Base-by-base conservation (phyloP, 1,284 basidiomycete genomes). In the Anthracocystis setariae region DNA sequence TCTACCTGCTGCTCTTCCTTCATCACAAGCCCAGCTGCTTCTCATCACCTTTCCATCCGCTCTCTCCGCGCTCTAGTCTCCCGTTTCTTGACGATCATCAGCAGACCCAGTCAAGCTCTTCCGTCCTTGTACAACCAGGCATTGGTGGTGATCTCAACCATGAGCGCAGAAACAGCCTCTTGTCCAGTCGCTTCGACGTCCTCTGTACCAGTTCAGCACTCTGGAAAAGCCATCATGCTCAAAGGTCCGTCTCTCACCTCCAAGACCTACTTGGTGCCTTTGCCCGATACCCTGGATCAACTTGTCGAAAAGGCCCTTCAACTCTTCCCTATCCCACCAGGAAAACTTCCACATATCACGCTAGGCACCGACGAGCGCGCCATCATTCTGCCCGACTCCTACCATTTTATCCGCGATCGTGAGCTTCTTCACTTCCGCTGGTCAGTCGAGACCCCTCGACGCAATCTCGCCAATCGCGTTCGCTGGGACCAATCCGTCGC, bases 381-480 rank as follows among this genome's bases (percentile, higher is more conserved):
- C 24, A 70, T 79, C 54, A 53, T 81, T 23, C 62, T 80, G n/a
- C 43, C 73, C 21, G 80, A 81, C 47, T 73, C 77, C 1, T 69
- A 77, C 53, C 74, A 73, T 7, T 78, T 78, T 42, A 60, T 81
- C 8, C 71, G 75, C 44, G 80, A 81, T 43, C 64, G 80, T 20
- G 80, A 81, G 38, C 56, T 79, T 8, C 51, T 81, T 20, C 66
- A 76, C 29, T 70, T 81, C 32, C 74, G 77, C n/a, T 81, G 80
- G 80, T 55, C 62, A 1, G 63, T 76, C 10, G 64, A 74, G 17
- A 77, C 75, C 3, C 72, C 65, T 32, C 67, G 62, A 27, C 59
- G 63, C 42, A 73, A 52, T 38, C 59, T 59, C 46, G 73, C 62
- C 46, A 69, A 64, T 46, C 61, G 68, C 12, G 76, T 80, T 15